Percentiles rank a stretch among this genome's conserved stretches.
phyloP scores from a whole-genome alignment of 306 rosid genomes.

The Cicer bijugum region DNA sequence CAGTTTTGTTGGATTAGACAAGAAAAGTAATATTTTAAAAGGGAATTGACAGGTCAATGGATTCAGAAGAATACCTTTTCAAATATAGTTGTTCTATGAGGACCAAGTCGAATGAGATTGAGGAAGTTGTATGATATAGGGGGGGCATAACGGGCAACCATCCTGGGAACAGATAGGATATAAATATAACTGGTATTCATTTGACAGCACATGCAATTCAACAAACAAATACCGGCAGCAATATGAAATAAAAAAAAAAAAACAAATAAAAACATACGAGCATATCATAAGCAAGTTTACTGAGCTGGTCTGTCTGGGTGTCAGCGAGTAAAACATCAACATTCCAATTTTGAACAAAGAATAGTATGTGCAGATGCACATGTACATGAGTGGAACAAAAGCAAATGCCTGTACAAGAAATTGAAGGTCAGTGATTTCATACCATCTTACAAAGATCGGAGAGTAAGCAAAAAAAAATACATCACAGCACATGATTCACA shows the following conservation, averaged over 20 bases:
- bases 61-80: conserved; percentile 66
- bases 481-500: conserved; percentile 27
- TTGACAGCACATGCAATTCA: conserved; percentile 30
- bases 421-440: conserved; percentile 40
- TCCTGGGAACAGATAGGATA: conserved; percentile 57
- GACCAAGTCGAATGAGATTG: conserved; percentile 76
- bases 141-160: conserved; percentile 99
- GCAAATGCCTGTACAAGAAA: conserved; percentile 73
- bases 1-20: conserved; percentile 25
- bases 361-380: conserved; percentile 97
- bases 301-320: conserved; percentile 96
- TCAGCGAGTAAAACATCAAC: conserved; percentile 89
- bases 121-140: conserved; percentile 94
- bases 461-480: conserved; percentile 23
- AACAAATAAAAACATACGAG: conserved; percentile 70
- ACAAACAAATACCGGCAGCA: conserved; percentile 9
- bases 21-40: conserved; percentile 8
- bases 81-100: conserved; percentile 62
- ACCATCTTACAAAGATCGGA: conserved; percentile 38
- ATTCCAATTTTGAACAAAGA: conserved; percentile 91
- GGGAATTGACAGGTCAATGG: conserved; percentile 6
- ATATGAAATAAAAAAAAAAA: neutral
- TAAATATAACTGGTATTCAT: conserved; percentile 33
- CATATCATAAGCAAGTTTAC: conserved; percentile 98
- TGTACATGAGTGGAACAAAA: conserved; percentile 92